These are phyloP conservation scores for Bipolaris oryzae DNA, from an alignment of 2,329 filamentous ascomycete genomes.

Conservation along the genomic window DNA sequence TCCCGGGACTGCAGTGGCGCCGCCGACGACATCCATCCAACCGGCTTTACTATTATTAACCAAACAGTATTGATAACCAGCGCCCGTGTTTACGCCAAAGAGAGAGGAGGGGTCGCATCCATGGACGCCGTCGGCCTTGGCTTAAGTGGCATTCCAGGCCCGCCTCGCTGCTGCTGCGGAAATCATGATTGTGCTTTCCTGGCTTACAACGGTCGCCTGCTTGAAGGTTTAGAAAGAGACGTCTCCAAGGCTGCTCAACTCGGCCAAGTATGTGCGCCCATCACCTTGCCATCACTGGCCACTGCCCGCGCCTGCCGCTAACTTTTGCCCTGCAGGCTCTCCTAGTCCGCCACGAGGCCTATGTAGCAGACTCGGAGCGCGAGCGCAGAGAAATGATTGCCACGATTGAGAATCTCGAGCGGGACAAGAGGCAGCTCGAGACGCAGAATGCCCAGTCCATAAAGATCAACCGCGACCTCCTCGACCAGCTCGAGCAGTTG, in stretches of 20 bases:
- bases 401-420: slow-evolving; percentile 77
- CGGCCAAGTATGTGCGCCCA: slow-evolving; percentile 74
- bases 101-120: slow-evolving; percentile 22
- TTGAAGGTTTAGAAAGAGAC: slow-evolving; percentile 85
- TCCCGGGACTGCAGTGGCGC: slow-evolving; percentile 30
- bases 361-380: slow-evolving; percentile 88
- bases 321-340: slow-evolving; percentile 80
- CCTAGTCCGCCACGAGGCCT: slow-evolving; percentile 88
- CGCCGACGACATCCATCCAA: slow-evolving; percentile 3
- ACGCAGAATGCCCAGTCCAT: slow-evolving; percentile 76
- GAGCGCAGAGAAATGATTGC: slow-evolving; percentile 75
- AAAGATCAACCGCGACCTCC: slow-evolving; percentile 79
- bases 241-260: slow-evolving; percentile 84
- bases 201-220: slow-evolving; percentile 75
- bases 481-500: slow-evolving; percentile 83
- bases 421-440: slow-evolving; percentile 72
- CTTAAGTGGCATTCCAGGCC: slow-evolving; percentile 40
- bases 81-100: slow-evolving; percentile 4
- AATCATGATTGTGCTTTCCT: slow-evolving; percentile 78
- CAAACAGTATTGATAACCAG: neutral
- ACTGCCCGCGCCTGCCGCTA: slow-evolving; percentile 60
- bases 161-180: slow-evolving; percentile 78
- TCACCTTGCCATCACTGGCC: slow-evolving; percentile 10
- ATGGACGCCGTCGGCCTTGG: slow-evolving; percentile 28
- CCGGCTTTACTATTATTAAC: slow-evolving; percentile 8